These are phyloP conservation scores for Russula earlei DNA, from an alignment of 768 basidiomycete species.

Conservation along the genomic window DNA sequence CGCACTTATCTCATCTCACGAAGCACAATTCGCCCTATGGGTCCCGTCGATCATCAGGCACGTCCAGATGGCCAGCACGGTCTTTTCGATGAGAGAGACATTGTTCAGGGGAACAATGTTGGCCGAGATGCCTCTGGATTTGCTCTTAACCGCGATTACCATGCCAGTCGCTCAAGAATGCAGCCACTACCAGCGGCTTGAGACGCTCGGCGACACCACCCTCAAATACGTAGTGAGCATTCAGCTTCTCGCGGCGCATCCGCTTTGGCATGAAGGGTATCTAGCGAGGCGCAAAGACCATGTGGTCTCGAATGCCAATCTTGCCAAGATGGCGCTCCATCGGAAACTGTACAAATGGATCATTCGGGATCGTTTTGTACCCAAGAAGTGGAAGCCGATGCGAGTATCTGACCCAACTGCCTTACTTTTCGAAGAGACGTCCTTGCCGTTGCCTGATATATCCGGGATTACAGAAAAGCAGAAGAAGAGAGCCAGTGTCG, in stretches of 20 bases:
- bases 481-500: constrained; percentile 24
- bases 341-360: constrained; percentile 55
- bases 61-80: constrained; percentile 43
- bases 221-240: constrained; percentile 54
- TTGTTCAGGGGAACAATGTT: constrained; percentile 39
- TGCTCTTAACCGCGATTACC: constrained; percentile 48
- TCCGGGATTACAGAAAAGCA: constrained; percentile 18
- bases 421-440: neutral
- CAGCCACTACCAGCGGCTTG: constrained; percentile 61
- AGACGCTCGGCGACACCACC: constrained; percentile 68
- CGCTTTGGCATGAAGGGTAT: constrained; percentile 77
- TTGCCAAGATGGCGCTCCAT: constrained; percentile 55
- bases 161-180: constrained; percentile 53
- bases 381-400: constrained; percentile 33
- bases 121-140: constrained; percentile 34
- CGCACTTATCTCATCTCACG: constrained; percentile 42
- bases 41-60: constrained; percentile 62
- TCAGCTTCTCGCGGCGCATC: constrained; percentile 54
- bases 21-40: constrained; percentile 45
- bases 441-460: neutral
- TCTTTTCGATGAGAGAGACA: constrained; percentile 37
- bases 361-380: constrained; percentile 41
- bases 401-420: constrained; percentile 21
- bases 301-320: constrained; percentile 54
- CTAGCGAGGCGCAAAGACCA: constrained; percentile 64